A percentile compares a stretch with the other conserved stretches of the same genome.
phyloP scores from a whole-genome alignment of 2,329 filamentous ascomycete species.

The Podosphaera fusca region DNA sequence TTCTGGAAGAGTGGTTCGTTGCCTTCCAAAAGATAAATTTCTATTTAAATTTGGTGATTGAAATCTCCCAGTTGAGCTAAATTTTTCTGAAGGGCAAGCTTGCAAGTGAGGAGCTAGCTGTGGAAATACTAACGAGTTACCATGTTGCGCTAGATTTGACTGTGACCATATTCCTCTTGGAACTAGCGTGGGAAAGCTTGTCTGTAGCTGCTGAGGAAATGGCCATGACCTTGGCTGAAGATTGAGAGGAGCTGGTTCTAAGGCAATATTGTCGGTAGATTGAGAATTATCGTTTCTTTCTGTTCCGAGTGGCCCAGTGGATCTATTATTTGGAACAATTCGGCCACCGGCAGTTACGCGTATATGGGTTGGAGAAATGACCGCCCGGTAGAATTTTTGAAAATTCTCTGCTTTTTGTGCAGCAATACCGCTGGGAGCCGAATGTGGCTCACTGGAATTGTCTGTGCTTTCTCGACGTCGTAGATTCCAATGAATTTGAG shows the following conservation, averaged over 20 bases:
- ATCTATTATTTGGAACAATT: conserved; percentile 41
- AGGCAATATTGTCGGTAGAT: conserved; percentile 1
- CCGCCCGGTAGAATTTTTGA: conserved; percentile 41
- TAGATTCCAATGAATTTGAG: conserved; percentile 12
- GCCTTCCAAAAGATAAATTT: background rate
- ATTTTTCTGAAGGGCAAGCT: background rate
- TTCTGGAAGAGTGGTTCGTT: conserved; percentile 4
- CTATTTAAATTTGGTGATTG: conserved; percentile 2
- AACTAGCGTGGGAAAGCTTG: conserved; percentile 5
- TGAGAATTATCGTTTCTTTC: conserved; percentile 12
- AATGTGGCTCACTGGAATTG: conserved; percentile 20
- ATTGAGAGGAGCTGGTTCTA: background rate
- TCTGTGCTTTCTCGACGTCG: conserved; percentile 14
- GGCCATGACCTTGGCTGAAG: conserved; percentile 3
- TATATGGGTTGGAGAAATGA: conserved; percentile 43
- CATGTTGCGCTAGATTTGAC: conserved; percentile 6
- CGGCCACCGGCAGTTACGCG: conserved; percentile 43
- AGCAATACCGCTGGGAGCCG: conserved; percentile 27
- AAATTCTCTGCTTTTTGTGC: conserved; percentile 42
- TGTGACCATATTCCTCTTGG: conserved; percentile 6
- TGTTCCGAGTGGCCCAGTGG: conserved; percentile 9
- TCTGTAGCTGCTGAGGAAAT: conserved; percentile 2
- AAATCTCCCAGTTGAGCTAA: background rate
- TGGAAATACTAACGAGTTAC: conserved; percentile 2
- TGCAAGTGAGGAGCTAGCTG: conserved; percentile 4